phyloP scores from a whole-genome alignment of 2,329 filamentous ascomycete species.

The Chaetothyriales sp. region DNA sequence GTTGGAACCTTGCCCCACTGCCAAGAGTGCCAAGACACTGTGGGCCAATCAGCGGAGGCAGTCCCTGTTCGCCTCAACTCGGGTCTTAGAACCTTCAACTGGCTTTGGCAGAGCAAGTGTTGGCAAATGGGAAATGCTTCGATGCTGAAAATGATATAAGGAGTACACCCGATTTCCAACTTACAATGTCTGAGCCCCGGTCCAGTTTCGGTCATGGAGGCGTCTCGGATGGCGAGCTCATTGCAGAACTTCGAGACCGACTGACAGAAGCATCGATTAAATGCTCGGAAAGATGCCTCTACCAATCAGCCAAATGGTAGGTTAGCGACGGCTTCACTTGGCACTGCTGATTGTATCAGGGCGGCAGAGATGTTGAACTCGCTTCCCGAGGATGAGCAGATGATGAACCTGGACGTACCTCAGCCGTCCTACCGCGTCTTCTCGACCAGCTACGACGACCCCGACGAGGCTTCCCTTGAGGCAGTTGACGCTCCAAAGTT shows the following conservation, averaged over 20 bases:
- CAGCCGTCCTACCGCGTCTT: slow-evolving; percentile 36
- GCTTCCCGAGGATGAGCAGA: slow-evolving; percentile 43
- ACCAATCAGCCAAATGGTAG: slow-evolving; percentile 93
- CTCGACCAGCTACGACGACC: slow-evolving; percentile 44
- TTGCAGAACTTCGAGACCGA: slow-evolving; percentile 13
- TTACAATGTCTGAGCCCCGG: not conserved
- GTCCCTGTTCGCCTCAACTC: too few species aligned
- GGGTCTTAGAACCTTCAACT: not conserved
- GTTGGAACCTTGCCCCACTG: not conserved
- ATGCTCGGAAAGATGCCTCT: slow-evolving; percentile 87
- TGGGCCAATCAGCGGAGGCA: not conserved
- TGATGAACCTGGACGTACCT: slow-evolving; percentile 37
- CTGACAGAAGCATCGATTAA: slow-evolving; percentile 52
- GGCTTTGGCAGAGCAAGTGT: not conserved
- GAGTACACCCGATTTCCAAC: not conserved
- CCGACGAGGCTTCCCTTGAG: slow-evolving; percentile 60
- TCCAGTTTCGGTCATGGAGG: slow-evolving; percentile 10
- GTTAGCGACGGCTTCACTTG: slow-evolving; percentile 4
- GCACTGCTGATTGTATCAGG: slow-evolving; percentile 37
- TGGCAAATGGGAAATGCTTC: not conserved
- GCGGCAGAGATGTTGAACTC: slow-evolving; percentile 85
- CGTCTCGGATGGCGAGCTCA: slow-evolving; percentile 10
- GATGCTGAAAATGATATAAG: not conserved
- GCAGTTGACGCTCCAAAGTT: slow-evolving; percentile 67
- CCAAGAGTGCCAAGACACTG: not conserved